Percentiles rank a stretch among this genome's conserved stretches.
Evolutionary conservation across 805 yeast genomes (phyloP).

Genomic region (Candida sithepensis): DNA sequence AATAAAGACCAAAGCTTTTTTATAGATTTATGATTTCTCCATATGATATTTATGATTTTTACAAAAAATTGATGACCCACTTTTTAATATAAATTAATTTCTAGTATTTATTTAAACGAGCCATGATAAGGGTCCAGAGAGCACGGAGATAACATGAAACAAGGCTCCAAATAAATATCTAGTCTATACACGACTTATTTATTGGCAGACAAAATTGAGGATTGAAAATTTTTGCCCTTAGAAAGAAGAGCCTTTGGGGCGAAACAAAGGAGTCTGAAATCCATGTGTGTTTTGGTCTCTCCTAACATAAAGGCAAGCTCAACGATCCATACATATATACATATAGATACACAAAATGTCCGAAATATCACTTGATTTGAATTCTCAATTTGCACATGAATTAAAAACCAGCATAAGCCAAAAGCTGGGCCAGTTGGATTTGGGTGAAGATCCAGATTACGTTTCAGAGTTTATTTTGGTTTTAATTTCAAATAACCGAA

Average conservation of each 20-base stretch:
- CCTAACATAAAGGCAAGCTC: too few relatives aligned
- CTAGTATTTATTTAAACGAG: too few relatives aligned
- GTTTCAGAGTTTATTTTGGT: constrained; percentile 74
- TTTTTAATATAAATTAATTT: too few relatives aligned
- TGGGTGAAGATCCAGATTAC: constrained; percentile 51
- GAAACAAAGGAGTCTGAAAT: too few relatives aligned
- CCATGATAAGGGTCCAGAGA: too few relatives aligned
- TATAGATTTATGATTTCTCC: too few relatives aligned
- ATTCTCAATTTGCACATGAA: constrained; percentile 36
- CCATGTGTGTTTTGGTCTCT: too few relatives aligned
- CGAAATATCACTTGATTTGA: constrained; percentile 24
- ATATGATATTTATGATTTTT: too few relatives aligned
- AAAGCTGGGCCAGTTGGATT: constrained; percentile 37
- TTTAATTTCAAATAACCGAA: constrained; percentile 63
- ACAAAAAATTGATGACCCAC: too few relatives aligned
- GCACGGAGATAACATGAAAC: neutral
- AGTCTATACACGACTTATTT: neutral
- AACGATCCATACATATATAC: too few relatives aligned
- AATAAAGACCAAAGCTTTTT: too few relatives aligned
- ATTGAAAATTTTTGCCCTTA: constrained; percentile 16
- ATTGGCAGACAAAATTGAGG: neutral
- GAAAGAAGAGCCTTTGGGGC: too few relatives aligned
- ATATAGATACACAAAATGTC: constrained; percentile 12
- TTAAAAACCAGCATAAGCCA: constrained; percentile 41
- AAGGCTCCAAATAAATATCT: neutral